Evolutionary conservation across 2,329 filamentous ascomycete genomes (phyloP).

Genomic region (Nigrospora oryzae): DNA sequence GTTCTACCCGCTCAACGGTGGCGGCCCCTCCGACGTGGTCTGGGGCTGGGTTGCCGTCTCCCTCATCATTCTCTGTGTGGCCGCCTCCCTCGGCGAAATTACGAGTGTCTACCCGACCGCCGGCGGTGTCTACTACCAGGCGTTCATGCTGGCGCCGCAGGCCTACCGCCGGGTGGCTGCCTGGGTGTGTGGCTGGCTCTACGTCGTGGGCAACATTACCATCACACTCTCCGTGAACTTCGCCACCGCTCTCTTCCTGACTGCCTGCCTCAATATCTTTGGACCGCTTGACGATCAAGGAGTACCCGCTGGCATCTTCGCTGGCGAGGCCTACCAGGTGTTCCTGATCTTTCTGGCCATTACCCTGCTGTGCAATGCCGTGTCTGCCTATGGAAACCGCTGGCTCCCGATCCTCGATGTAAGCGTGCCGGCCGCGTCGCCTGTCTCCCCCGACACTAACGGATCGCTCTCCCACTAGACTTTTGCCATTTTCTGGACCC

Average conservation of each 20-base stretch:
- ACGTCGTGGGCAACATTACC: constrained; percentile 71
- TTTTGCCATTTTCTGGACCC: constrained; percentile 67
- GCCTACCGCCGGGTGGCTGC: constrained; percentile 54
- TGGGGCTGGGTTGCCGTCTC: constrained; percentile 66
- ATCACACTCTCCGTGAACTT: constrained; percentile 81
- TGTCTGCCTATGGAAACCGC: constrained; percentile 59
- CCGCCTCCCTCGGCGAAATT: constrained; percentile 63
- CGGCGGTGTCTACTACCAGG: constrained; percentile 72
- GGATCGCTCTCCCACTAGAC: constrained; percentile 33
- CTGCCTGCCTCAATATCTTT: constrained; percentile 48
- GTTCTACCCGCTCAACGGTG: constrained; percentile 57
- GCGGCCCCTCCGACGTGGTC: constrained; percentile 61
- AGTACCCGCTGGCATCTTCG: constrained; percentile 25
- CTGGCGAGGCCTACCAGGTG: constrained; percentile 52
- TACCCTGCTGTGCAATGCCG: constrained; percentile 54
- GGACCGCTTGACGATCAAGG: constrained; percentile 29
- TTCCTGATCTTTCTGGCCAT: constrained; percentile 65
- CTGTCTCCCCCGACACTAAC: neutral
- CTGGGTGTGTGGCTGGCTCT: constrained; percentile 70
- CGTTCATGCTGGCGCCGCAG: constrained; percentile 61
- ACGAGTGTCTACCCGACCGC: constrained; percentile 70
- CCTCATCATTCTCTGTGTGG: constrained; percentile 63
- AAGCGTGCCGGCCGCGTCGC: constrained; percentile 17
- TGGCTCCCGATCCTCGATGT: constrained; percentile 64
- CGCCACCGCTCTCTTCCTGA: constrained; percentile 59